A percentile compares a stretch with the other conserved stretches of the same genome.
phyloP scores from a whole-genome alignment of 1,284 basidiomycete genomes.

The Tausonia pullulans region DNA sequence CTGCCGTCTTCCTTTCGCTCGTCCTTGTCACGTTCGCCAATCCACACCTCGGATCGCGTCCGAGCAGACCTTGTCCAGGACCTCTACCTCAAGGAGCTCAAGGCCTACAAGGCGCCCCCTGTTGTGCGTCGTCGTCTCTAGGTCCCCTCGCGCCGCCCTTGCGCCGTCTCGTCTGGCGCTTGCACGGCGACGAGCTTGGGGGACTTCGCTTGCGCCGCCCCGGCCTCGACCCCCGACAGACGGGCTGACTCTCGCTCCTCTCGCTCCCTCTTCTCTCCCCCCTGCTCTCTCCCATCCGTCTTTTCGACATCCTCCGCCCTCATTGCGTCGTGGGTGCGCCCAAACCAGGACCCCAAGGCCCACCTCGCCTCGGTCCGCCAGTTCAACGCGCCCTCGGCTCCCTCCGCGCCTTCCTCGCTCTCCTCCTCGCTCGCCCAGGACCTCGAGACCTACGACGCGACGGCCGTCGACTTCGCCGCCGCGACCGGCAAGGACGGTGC shows the following conservation, averaged over 20 bases:
- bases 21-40: not conserved
- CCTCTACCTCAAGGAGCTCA: slow-evolving; percentile 79
- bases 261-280: not conserved
- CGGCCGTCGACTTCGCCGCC: slow-evolving; percentile 26
- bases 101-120: slow-evolving; percentile 62
- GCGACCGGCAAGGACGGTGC: slow-evolving; percentile 33
- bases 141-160: not conserved
- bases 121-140: slow-evolving; percentile 26
- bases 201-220: not conserved
- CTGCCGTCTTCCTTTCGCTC: not conserved
- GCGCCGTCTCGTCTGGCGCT: not conserved
- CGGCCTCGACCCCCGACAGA: not conserved
- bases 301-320: not conserved
- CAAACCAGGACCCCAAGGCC: slow-evolving; percentile 39
- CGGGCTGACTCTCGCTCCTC: not conserved
- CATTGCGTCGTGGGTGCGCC: not conserved
- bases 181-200: not conserved
- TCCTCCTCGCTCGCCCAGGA: slow-evolving; percentile 71
- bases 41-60: too few relatives aligned
- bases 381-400: slow-evolving; percentile 55
- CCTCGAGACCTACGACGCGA: slow-evolving; percentile 47
- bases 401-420: slow-evolving; percentile 51
- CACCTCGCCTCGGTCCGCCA: slow-evolving; percentile 68
- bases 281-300: not conserved
- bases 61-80: slow-evolving; percentile 78